Conservation (phyloP, 345 rosid species). For the Citrus reticulata region DNA sequence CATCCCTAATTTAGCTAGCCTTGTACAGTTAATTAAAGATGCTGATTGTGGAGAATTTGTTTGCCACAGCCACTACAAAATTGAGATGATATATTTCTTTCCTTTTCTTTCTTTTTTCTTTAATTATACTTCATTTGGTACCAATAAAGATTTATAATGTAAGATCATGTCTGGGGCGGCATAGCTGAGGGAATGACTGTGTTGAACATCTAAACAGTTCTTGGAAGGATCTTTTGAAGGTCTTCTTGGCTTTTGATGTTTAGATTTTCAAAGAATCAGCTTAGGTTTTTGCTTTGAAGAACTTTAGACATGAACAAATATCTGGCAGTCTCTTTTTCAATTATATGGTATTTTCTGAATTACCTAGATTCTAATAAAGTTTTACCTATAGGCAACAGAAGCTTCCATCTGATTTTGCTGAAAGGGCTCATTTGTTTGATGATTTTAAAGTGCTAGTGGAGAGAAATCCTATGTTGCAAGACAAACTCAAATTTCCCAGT, state of each 20-base stretch:
- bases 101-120: neutral
- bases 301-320: neutral
- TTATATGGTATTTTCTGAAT: slow-evolving; percentile 41
- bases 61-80: neutral
- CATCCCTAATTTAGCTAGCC: neutral
- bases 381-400: slow-evolving; percentile 21
- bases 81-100: neutral
- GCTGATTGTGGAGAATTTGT: neutral
- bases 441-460: slow-evolving; percentile 23
- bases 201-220: neutral
- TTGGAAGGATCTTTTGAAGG: neutral
- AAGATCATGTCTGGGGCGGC: neutral
- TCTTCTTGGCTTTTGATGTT: neutral
- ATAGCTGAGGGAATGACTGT: neutral
- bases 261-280: neutral
- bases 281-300: slow-evolving; percentile 6
- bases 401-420: neutral
- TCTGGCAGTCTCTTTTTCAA: neutral
- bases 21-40: neutral
- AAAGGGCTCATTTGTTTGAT: slow-evolving; percentile 3
- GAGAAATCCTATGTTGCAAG: slow-evolving; percentile 30
- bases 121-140: neutral
- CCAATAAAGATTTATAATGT: neutral
- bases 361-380: slow-evolving; percentile 2
- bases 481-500: slow-evolving; percentile 31